These are phyloP conservation scores for Penicillium canariense DNA, from an alignment of 495 filamentous ascomycete genomes.

Conservation along the genomic window DNA sequence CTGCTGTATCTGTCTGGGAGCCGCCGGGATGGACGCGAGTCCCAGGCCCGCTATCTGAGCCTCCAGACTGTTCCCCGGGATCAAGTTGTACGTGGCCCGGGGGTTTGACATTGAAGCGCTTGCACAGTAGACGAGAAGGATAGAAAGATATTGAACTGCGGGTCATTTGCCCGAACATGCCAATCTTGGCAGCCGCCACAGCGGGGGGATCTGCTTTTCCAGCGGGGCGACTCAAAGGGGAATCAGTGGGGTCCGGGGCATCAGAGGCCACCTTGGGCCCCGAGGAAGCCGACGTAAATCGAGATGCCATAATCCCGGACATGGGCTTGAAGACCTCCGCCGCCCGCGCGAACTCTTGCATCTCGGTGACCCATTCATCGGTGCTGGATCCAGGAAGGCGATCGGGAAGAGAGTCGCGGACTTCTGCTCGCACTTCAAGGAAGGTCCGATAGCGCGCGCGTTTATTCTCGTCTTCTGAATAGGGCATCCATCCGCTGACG, in stretches of 20 bases:
- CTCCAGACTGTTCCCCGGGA: conserved; percentile 36
- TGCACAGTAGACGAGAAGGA: conserved; percentile 83
- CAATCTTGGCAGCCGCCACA: conserved; percentile 81
- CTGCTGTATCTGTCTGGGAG: conserved; percentile 32
- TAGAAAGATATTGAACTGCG: conserved; percentile 68
- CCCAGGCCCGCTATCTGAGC: conserved; percentile 18
- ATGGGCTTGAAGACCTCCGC: conserved; percentile 92
- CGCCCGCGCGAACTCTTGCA: conserved; percentile 83
- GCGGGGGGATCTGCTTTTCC: conserved; percentile 74
- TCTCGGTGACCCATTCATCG: conserved; percentile 77
- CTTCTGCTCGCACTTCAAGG: conserved; percentile 73
- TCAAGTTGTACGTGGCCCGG: conserved; percentile 69
- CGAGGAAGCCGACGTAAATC: conserved; percentile 75
- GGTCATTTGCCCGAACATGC: conserved; percentile 92
- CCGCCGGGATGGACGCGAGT: conserved; percentile 38
- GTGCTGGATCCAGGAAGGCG: conserved; percentile 53
- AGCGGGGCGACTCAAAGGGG: conserved; percentile 53
- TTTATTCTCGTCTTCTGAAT: conserved; percentile 77
- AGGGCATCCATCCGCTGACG: conserved; percentile 76
- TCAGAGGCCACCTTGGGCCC: conserved; percentile 44
- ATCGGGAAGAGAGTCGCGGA: conserved; percentile 58
- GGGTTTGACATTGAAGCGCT: conserved; percentile 82
- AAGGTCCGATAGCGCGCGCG: conserved; percentile 74
- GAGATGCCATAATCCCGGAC: conserved; percentile 84
- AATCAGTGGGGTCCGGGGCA: conserved; percentile 34